phyloP scores from a whole-genome alignment of 345 rosid genomes.

The Mercurialis annua region DNA sequence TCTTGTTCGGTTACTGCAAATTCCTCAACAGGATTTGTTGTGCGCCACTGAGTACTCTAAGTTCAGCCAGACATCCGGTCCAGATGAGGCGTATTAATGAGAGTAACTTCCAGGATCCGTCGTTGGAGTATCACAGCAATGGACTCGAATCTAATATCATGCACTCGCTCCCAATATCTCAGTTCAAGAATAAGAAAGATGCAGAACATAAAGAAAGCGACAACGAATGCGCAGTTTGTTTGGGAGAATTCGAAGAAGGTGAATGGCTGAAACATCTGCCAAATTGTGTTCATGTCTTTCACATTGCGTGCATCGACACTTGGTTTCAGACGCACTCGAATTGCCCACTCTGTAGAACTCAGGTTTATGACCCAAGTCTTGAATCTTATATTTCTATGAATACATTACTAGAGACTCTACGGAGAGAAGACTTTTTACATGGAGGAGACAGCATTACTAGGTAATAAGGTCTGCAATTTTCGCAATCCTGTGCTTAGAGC shows the following conservation, averaged over 20 bases:
- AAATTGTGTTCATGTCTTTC: constrained; percentile 35
- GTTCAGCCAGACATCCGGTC: constrained; percentile 14
- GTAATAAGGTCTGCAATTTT: constrained; percentile 9
- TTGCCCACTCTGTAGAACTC: constrained; percentile 40
- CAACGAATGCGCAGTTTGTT: constrained; percentile 40
- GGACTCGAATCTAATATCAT: constrained; percentile 30
- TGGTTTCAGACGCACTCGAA: constrained; percentile 42
- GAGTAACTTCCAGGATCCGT: constrained; percentile 8
- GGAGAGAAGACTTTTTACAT: constrained; percentile 29
- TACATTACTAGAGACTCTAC: constrained; percentile 15
- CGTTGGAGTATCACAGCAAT: constrained; percentile 23
- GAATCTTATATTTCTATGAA: constrained; percentile 18
- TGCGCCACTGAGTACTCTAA: neutral
- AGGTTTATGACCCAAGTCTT: neutral
- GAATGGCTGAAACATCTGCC: constrained; percentile 37
- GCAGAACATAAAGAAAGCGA: constrained; percentile 1
- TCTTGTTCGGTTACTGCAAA: constrained; percentile 23
- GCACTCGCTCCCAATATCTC: constrained; percentile 27
- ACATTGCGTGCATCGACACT: constrained; percentile 33
- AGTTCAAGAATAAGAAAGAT: constrained; percentile 24
- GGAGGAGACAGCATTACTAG: constrained; percentile 14
- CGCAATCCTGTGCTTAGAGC: neutral
- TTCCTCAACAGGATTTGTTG: constrained; percentile 17
- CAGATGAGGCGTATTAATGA: constrained; percentile 16
- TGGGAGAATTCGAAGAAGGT: constrained; percentile 42